Evolutionary conservation across 345 rosid genomes (phyloP).

Genomic region (Schrenkiella parvula): DNA sequence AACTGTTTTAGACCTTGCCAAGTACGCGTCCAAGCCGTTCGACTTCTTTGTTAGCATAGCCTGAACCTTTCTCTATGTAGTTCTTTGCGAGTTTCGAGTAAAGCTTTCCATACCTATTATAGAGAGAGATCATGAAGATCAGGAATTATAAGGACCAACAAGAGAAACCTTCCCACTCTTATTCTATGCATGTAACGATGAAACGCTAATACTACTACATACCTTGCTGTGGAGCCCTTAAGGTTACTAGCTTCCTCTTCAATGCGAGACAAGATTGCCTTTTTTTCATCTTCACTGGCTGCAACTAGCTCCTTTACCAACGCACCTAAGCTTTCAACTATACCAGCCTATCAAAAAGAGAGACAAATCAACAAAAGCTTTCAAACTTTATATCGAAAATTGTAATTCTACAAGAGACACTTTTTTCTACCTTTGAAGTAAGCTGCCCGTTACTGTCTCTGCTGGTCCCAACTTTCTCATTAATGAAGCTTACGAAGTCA

Average conservation of each 20-base stretch:
- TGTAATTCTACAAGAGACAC: background rate
- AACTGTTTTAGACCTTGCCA: constrained; percentile 51
- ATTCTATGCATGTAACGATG: background rate
- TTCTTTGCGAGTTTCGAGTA: constrained; percentile 76
- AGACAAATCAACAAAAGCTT: background rate
- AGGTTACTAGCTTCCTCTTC: constrained; percentile 80
- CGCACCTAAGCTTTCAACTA: constrained; percentile 66
- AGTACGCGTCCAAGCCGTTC: constrained; percentile 82
- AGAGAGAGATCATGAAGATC: background rate
- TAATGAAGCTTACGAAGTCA: constrained; percentile 82
- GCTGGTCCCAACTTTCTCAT: constrained; percentile 76
- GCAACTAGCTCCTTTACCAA: constrained; percentile 82
- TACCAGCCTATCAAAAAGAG: constrained; percentile 64
- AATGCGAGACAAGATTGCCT: constrained; percentile 51
- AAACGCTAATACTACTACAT: background rate
- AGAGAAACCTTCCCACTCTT: background rate
- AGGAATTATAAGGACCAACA: background rate
- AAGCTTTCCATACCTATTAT: constrained; percentile 64
- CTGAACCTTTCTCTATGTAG: constrained; percentile 74
- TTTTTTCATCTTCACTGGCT: constrained; percentile 71
- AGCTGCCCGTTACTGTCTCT: constrained; percentile 89
- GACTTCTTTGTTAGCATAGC: constrained; percentile 68
- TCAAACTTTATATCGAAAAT: background rate
- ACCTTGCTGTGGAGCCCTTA: constrained; percentile 65
- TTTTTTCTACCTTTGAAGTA: constrained; percentile 51